Percentiles rank a stretch among this genome's conserved stretches.
These are phyloP conservation scores for Deakozyma indianensis DNA, from an alignment of 805 yeast genomes.

Conservation along the genomic window DNA sequence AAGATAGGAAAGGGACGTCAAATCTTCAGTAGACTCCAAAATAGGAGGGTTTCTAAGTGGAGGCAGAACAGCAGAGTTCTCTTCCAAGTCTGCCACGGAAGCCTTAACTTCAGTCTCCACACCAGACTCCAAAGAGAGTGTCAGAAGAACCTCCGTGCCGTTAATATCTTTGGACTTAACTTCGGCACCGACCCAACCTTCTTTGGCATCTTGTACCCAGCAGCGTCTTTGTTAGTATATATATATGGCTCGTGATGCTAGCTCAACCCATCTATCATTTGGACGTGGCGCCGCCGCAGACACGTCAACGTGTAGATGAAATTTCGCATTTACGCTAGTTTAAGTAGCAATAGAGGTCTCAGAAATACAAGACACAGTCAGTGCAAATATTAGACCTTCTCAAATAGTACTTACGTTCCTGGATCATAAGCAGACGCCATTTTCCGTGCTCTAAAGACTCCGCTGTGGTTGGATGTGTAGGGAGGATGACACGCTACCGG, in stretches of 20 bases:
- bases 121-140: constrained; percentile 39
- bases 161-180: constrained; percentile 31
- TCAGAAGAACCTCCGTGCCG: constrained; percentile 33
- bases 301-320: too few species aligned
- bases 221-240: constrained; percentile 30
- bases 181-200: constrained; percentile 66
- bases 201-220: constrained; percentile 63
- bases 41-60: constrained; percentile 81
- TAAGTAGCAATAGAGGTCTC: too few species aligned
- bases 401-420: constrained; percentile 45
- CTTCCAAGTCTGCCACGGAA: constrained; percentile 11
- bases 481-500: constrained; percentile 1
- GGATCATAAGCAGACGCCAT: constrained; percentile 33
- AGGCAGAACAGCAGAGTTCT: constrained; percentile 9
- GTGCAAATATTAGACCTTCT: too few species aligned
- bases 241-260: too few species aligned
- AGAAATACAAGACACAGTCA: too few species aligned
- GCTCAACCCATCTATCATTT: too few species aligned
- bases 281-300: too few species aligned
- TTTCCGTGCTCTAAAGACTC: neutral
- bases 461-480: neutral
- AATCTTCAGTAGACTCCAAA: constrained; percentile 85
- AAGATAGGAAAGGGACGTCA: constrained; percentile 79
- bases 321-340: too few species aligned
- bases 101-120: constrained; percentile 8